These are phyloP conservation scores for Pelargonium hybrid DNA, from an alignment of 441 rosid genomes.

Conservation along the genomic window DNA sequence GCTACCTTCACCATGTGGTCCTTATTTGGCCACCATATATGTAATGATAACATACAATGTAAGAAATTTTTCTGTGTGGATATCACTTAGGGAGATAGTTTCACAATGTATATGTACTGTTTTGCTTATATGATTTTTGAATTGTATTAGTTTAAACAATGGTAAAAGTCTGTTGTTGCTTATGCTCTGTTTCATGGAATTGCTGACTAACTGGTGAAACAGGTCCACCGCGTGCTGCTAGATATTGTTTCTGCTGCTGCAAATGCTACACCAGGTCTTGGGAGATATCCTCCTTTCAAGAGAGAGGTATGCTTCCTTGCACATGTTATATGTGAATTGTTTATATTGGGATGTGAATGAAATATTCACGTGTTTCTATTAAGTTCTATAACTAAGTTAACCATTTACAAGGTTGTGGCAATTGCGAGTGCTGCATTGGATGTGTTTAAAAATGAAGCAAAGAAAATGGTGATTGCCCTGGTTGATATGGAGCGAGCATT, in stretches of 20 bases:
- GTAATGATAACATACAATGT: background rate
- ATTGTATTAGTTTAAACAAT: background rate
- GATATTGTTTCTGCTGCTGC: conserved; percentile 80
- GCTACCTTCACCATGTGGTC: too few relatives aligned
- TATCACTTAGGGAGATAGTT: background rate
- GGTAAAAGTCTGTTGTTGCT: background rate
- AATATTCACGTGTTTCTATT: conserved; percentile 5
- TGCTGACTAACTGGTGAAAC: conserved; percentile 9
- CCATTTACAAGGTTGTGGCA: conserved; percentile 52
- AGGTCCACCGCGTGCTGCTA: conserved; percentile 86
- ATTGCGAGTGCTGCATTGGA: conserved; percentile 85
- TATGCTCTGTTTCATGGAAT: conserved; percentile 7
- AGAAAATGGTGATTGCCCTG: conserved; percentile 86
- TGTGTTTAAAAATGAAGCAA: conserved; percentile 74
- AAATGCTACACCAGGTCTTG: conserved; percentile 89
- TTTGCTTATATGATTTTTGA: background rate
- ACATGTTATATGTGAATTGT: conserved; percentile 13
- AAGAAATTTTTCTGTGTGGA: background rate
- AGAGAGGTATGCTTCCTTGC: conserved; percentile 50
- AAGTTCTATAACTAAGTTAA: background rate
- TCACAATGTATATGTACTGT: background rate
- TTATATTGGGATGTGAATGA: conserved; percentile 6
- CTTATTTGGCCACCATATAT: background rate
- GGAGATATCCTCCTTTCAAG: conserved; percentile 88
- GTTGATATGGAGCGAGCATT: conserved; percentile 98